phyloP scores from a whole-genome alignment of 768 basidiomycete species.

The Solioccasus polychromus region DNA sequence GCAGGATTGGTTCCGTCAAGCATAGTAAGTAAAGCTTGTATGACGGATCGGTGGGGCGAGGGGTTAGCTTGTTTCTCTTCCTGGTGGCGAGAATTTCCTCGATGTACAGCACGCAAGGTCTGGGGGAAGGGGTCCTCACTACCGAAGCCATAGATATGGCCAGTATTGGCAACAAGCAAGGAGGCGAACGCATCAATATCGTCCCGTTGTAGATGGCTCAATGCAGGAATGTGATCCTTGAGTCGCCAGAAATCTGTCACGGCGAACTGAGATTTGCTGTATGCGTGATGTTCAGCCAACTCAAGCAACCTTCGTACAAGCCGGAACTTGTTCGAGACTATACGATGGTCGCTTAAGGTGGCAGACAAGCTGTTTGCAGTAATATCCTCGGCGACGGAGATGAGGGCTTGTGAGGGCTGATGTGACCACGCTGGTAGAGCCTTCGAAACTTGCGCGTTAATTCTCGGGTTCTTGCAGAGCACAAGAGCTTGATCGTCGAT shows the following conservation, averaged over 20 bases:
- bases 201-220: conserved; percentile 52
- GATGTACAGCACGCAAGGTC: conserved; percentile 41
- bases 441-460: conserved; percentile 44
- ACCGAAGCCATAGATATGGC: conserved; percentile 60
- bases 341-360: conserved; percentile 56
- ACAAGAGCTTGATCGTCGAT: conserved; percentile 51
- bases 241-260: conserved; percentile 78
- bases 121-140: conserved; percentile 45
- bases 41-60: conserved; percentile 47
- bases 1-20: conserved; percentile 49
- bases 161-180: conserved; percentile 56
- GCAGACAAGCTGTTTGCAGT: conserved; percentile 46
- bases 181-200: conserved; percentile 73
- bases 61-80: conserved; percentile 19
- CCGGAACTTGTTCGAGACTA: conserved; percentile 74
- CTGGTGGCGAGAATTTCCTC: conserved; percentile 8
- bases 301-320: conserved; percentile 64
- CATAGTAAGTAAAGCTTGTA: conserved; percentile 54
- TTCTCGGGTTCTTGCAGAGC: conserved; percentile 38
- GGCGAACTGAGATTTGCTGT: conserved; percentile 47
- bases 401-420: conserved; percentile 48
- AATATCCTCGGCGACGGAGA: conserved; percentile 43
- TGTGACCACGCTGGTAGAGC: conserved; percentile 79
- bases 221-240: conserved; percentile 69
- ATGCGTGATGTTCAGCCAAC: conserved; percentile 37